Conservation (phyloP, 1,139 yeast species). For the Kazachstania sp. region DNA sequence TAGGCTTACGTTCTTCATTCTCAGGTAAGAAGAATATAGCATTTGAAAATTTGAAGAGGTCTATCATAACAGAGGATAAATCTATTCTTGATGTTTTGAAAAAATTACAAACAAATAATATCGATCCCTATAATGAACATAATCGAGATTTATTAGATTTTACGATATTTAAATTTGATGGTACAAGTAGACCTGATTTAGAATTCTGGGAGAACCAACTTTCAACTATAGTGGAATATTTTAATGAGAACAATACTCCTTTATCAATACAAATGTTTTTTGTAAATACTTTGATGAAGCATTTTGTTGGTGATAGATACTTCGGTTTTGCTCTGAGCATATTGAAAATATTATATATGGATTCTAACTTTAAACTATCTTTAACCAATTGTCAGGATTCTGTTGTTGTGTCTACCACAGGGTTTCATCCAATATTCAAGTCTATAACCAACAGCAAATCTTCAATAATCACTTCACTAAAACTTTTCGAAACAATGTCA, state of each 20-base stretch:
- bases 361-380: neutral
- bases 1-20: neutral
- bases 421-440: conserved; percentile 3
- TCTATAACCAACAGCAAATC: neutral
- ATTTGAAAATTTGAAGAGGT: neutral
- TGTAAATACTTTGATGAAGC: conserved; percentile 5
- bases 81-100: neutral
- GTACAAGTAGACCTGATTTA: neutral
- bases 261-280: neutral
- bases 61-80: neutral
- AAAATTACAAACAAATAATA: conserved; percentile 4
- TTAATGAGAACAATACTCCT: neutral
- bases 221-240: neutral
- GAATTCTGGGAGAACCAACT: neutral
- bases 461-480: neutral
- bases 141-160: neutral
- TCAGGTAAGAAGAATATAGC: neutral
- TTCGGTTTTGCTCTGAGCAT: conserved; percentile 10
- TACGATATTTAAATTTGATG: conserved; percentile 1
- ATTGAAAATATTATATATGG: conserved; percentile 4
- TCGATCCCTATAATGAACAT: neutral
- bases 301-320: conserved; percentile 9
- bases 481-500: neutral
- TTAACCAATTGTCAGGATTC: neutral
- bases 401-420: neutral